A percentile compares a stretch with the other conserved stretches of the same genome.
Conservation (phyloP, 352 stramenopile species). For the Pythium vanterpoolii region DNA sequence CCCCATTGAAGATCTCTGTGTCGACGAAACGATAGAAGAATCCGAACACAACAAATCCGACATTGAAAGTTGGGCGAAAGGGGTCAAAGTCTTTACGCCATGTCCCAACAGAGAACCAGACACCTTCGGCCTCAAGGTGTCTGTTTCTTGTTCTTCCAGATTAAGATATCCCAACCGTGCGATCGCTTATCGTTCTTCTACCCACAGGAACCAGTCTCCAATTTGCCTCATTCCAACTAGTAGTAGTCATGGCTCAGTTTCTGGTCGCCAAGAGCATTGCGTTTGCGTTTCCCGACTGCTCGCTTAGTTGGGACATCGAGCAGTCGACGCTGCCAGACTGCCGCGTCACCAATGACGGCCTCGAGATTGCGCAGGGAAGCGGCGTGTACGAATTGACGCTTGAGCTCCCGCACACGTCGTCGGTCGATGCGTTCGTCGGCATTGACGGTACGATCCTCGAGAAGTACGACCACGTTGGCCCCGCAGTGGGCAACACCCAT, state of each 20-base stretch:
- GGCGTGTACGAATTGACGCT: conserved; percentile 11
- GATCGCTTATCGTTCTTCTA: no score
- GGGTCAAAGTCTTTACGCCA: no score
- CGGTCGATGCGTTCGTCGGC: conserved; percentile 10
- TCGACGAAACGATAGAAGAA: no score
- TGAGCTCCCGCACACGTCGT: conserved; percentile 1
- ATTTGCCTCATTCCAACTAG: no score
- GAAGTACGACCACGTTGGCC: conserved; percentile 1
- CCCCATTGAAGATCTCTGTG: no score
- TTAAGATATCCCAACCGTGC: no score
- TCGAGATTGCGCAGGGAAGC: conserved; percentile 5
- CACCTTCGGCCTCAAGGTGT: no score
- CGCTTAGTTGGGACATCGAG: conserved; percentile 12
- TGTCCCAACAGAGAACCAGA: no score
- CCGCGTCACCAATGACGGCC: conserved; percentile 4
- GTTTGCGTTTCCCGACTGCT: conserved; percentile 11
- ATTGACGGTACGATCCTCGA: conserved; percentile 18
- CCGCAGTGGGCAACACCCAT: neutral
- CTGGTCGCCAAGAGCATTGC: conserved; percentile 14
- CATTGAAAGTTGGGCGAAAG: no score
- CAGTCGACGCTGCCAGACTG: neutral
- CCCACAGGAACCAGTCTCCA: no score
- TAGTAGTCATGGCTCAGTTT: conserved; percentile 10
- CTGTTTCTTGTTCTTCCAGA: no score
- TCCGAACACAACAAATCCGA: no score